Evolutionary conservation across 73 alveolate genomes (phyloP).

Genomic region (Tetrahymena elliotti): DNA sequence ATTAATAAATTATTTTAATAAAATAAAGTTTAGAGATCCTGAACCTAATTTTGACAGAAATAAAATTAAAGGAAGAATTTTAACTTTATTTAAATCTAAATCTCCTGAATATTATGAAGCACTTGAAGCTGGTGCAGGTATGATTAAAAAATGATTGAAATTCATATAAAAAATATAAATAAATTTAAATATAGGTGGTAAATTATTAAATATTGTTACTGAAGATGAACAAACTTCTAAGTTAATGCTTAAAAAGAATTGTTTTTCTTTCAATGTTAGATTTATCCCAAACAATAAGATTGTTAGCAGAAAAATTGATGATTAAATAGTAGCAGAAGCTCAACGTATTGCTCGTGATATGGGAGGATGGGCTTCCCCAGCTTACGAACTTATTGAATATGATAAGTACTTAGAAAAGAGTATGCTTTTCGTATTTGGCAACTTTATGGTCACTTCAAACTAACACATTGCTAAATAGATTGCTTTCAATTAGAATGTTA

Average conservation of each 20-base stretch:
- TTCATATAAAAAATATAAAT: not conserved
- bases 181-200: conserved; percentile 34
- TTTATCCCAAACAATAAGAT: conserved; percentile 76
- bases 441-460: conserved; percentile 74
- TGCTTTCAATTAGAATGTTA: conserved; percentile 49
- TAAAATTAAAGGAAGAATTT: conserved; percentile 83
- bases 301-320: not conserved
- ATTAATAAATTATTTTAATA: conserved; percentile 27
- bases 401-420: conserved; percentile 68
- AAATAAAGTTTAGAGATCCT: conserved; percentile 67
- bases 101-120: conserved; percentile 74
- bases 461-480: conserved; percentile 77
- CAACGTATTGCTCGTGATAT: conserved; percentile 1
- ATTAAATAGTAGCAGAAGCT: conserved; percentile 15
- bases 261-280: conserved; percentile 51
- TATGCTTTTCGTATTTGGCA: conserved; percentile 86
- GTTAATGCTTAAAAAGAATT: conserved; percentile 60
- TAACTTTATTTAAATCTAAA: conserved; percentile 78
- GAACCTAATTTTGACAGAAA: conserved; percentile 71
- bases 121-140: conserved; percentile 80
- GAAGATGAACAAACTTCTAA: conserved; percentile 73
- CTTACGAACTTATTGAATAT: conserved; percentile 75
- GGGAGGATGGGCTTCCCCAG: conserved; percentile 65
- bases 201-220: conserved; percentile 76
- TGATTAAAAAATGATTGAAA: not conserved